Percentiles rank a stretch among this genome's conserved stretches.
Evolutionary conservation across 768 basidiomycete genomes (phyloP).

Genomic region (Psilocybe cyanescens): DNA sequence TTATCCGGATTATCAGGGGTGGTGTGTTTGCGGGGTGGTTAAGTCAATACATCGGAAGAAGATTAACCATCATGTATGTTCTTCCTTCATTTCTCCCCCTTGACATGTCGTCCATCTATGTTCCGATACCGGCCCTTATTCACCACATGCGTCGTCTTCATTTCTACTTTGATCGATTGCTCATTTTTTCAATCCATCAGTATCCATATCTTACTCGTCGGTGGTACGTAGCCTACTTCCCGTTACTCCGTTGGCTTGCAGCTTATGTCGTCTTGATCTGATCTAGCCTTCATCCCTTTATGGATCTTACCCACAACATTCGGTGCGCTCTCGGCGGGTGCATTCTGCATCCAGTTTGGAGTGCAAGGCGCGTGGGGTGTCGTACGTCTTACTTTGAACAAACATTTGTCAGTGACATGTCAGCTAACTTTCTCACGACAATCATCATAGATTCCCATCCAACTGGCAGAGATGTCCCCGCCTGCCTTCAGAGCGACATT

Average conservation of each 20-base stretch:
- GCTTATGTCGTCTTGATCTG: not conserved
- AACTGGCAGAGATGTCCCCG: constrained; percentile 83
- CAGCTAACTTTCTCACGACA: no score
- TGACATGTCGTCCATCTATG: not conserved
- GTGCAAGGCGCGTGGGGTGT: constrained; percentile 94
- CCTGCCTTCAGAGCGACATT: constrained; percentile 90
- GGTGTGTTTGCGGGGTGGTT: constrained; percentile 73
- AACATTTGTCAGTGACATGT: no score
- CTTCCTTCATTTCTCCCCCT: not conserved
- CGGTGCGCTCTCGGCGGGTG: constrained; percentile 73
- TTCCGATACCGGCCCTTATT: not conserved
- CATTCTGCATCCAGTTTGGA: constrained; percentile 86
- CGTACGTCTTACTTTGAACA: constrained; percentile 41
- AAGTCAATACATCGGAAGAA: constrained; percentile 79
- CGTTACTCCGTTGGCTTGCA: not conserved
- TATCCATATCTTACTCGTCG: constrained; percentile 58
- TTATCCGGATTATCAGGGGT: constrained; percentile 42
- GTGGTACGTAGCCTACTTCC: constrained; percentile 33
- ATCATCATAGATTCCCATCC: constrained; percentile 62
- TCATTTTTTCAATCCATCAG: constrained; percentile 28
- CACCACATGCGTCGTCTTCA: not conserved
- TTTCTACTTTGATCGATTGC: not conserved
- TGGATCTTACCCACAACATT: constrained; percentile 85
- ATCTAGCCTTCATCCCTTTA: constrained; percentile 62
- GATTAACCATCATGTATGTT: constrained; percentile 75